Evolutionary conservation across 2,329 filamentous ascomycete genomes (phyloP), one percentile per base, ranked within the genome.

Genomic region (Colletotrichum limetticola): DNA sequence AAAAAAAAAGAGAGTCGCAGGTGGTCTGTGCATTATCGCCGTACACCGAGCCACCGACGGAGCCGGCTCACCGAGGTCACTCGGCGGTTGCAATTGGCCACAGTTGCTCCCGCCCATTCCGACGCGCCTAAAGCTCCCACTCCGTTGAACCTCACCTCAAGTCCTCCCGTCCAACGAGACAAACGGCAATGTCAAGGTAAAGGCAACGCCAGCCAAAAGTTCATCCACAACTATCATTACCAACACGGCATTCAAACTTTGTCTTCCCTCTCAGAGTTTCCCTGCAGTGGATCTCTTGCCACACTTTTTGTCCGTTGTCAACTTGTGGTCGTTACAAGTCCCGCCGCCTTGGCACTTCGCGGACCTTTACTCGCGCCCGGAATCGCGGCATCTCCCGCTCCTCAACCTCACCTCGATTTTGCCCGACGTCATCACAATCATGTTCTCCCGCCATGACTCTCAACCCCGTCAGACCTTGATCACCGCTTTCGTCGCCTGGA

Each of bases 401-500:
- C 32, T 22, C 62, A 9, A 14, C 62, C 24, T 30, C 62, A 16
- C 5, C 62, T 22, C 37, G 46, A 24, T 7, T 28, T 37, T 35
- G 12, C 52, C 55, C 66, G 53, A 70, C 70, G 65, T 68, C 69
- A 55, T 63, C 55, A 49, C 26, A 57, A 49, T 52, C 69, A 74
- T 74, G 72, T 52, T 74, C 49, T 37, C 66, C 58, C 73, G 66
- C 16, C 66, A 70, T 62, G 73, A 49, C 49, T 63, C 56, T 8
- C 69, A 71, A n/a, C 74, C 74, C 7, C 66, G 69, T 12, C 74
- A 73, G 64, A 79, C 80, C 9, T 71, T 86, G 30, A 52, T 82
- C 63, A 64, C 76, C 49, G 75, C 78, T n/a, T 95, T 94, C 78
- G 67, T 85, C 5, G 79, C 84, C 14, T 95, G 93, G 93, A 97